A percentile compares a stretch with the other conserved stretches of the same genome.
These are phyloP conservation scores for Arxiozyma bovina DNA, from an alignment of 1,139 yeast species.

Conservation along the genomic window DNA sequence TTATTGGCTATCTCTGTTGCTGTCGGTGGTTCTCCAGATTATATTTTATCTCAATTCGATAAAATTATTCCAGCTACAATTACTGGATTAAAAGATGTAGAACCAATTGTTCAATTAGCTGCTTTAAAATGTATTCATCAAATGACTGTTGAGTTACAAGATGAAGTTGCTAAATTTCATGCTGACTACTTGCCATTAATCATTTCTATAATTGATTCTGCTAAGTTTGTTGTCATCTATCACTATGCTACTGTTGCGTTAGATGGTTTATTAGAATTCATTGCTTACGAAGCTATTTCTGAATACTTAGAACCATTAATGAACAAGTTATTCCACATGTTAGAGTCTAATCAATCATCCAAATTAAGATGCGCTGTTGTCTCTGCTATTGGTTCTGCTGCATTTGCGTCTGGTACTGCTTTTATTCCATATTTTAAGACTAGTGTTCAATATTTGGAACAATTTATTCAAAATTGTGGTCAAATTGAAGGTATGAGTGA, in stretches of 20 bases:
- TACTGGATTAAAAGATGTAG: constrained; percentile 70
- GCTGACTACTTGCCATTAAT: constrained; percentile 76
- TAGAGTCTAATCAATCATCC: constrained; percentile 51
- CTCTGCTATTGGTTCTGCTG: constrained; percentile 94
- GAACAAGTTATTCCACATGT: constrained; percentile 79
- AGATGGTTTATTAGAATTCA: constrained; percentile 86
- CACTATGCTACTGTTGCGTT: constrained; percentile 86
- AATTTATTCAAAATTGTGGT: constrained; percentile 62
- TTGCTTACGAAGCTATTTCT: constrained; percentile 77
- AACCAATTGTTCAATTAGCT: constrained; percentile 70
- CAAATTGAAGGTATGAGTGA: constrained; percentile 63
- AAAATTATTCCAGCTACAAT: constrained; percentile 66
- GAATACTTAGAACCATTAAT: constrained; percentile 80
- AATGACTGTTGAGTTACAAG: constrained; percentile 78
- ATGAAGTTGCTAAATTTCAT: constrained; percentile 73
- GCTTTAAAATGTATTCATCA: constrained; percentile 77
- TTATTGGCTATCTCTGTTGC: constrained; percentile 74
- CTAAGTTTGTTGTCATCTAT: constrained; percentile 76
- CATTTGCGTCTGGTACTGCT: constrained; percentile 85
- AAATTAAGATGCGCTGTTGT: constrained; percentile 81
- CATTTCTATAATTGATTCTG: constrained; percentile 77
- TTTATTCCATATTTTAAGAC: constrained; percentile 79
- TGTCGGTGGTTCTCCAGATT: constrained; percentile 92
- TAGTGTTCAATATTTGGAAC: constrained; percentile 73
- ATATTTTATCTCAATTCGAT: constrained; percentile 63